Base-by-base conservation (phyloP, 23 red algal genomes). In the Cyanidioschyzon merolae region DNA sequence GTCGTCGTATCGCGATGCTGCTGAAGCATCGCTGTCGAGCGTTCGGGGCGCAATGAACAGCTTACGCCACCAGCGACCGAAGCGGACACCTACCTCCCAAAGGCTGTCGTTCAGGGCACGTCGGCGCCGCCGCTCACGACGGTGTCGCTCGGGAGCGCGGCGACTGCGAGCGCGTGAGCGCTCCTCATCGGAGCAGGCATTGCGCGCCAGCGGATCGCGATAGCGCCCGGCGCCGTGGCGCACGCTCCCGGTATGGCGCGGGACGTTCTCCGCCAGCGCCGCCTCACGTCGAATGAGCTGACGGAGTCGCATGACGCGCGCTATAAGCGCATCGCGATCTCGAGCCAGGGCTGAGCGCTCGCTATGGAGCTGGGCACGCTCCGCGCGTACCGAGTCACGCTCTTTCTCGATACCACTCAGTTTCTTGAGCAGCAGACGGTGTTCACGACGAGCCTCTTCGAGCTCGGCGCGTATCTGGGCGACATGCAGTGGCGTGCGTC, bases 21-120 rank as follows among this genome's bases (percentile, higher is more conserved):
- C 12, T 7, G 21, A 15, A 7, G 45, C 45, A 7, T 7, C 7
- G 45, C 21, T 21, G 45, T 54, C 45, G 45, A 54, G 7, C 12
- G 12, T 54, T 7, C 45, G 45, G 21, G 45, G 45, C 63, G 32
- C 63, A 27, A 71, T 71, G 63, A 71, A 71, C 16, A 71, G 63
- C 12, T 71, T 71, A 7, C 63, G 63, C 63, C 63, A 71, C 63
- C 63, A 71, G 21, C 63, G 63, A 27, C 63, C 63, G 63, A 71
- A 32, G 12, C 63, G 63, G 30, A 32, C n/a, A 27, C 63, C 63
- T 12, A 71, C 21, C n/a, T 71, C 63, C 63, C 63, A 27, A 7
- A 71, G 63, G 32, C 63, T 71, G 16, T 25, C 32, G 29, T 35
- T 25, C 16, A 71, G n/a, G 12, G 63, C 16, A 3, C 32, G 21